Evolutionary conservation across 2,329 filamentous ascomycete species (phyloP), one percentile per base, ranked within the genome.

Genomic region (Paecilomyces niveus): DNA sequence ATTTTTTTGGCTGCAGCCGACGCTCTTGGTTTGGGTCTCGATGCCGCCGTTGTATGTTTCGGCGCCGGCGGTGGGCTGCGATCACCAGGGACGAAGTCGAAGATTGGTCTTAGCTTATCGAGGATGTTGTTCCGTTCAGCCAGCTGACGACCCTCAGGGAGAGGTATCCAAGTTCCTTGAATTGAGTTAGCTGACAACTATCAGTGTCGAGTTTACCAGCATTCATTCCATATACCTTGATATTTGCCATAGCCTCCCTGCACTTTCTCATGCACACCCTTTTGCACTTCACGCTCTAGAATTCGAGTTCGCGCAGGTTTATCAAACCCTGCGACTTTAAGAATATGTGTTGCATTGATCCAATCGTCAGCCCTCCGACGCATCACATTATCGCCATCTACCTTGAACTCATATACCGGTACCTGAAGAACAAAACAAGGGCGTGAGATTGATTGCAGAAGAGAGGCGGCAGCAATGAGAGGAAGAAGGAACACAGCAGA

Each of bases 301-400:
- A 99, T 97, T 63, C 94, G 85, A 49, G 94, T 99, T 71, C 94
- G 84, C 11, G 93, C 91, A 2, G 94, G 94, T 76, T 99, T 99
- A 76, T 99, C 94, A 70, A 96, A 96, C 58, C 93, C 93, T 62
- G 94, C 94, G 49, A 95, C 91, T 72, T 99, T 99, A 54, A 99
- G 80, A 60, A 99, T 97, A 72, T 99, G 94, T 57, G 94, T 99
- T n/a, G 94, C 94, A 80, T 99, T 99, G 78, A 99, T 94, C 92
- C 93, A 99, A 76, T 97, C 87, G 74, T 99, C 94, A 56, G 86
- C 84, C 60, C 93, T 87, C 55, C 94, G 86, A 74, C 94, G 89
- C 94, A 99, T 99, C 64, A 97, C 89, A 89, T 97, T 91, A 71
- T 95, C 91, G 64, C 81, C 82, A 35, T 88, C 90, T 67, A 96